Evolutionary conservation across 148 eudicot species (phyloP), one percentile per base, ranked within the genome.

Genomic region (Diospyros kaki): DNA sequence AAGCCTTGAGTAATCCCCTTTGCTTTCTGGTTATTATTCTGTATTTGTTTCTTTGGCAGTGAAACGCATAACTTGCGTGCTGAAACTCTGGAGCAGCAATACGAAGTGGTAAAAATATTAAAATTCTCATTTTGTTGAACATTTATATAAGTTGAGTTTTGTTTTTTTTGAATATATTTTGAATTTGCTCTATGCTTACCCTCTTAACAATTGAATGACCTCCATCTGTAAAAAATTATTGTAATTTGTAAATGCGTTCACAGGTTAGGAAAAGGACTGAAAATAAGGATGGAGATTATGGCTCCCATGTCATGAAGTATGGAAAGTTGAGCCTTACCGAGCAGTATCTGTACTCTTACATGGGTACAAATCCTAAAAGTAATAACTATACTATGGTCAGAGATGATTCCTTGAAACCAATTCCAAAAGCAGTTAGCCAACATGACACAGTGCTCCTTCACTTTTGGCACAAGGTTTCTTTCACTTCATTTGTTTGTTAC

Each of bases 51-150:
- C 53, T 69, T 69, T 44, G 73, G 60, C 73, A 69, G 73, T 53
- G 73, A 69, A 10, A 53, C 13, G 18, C 56, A 53, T 39, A 60
- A 53, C 53, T 69, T 69, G 73, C 73, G 28, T 12, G 53, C 41
- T 12, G 73, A 69, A 53, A 69, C 73, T 69, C 73, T 69, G 59
- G 73, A 69, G 56, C 73, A 69, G 45, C 73, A 69, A 14, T 69
- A 69, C 53, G 45, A 69, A 52, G 60, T 39, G 73, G 73, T 69
- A 28, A 69, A 52, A 53, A 39, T 53, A 3, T 69, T 60, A 8
- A 28, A 28, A 28, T 28, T 28, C 28, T 28, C 28, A 28, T 28
- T 28, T 28, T 28, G 28, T 28, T 28, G 28, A 28, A 28, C 28
- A 28, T 28, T 28, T 28, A 28, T 28, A 28, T 28, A 28, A 28